Conservation (phyloP, 768 basidiomycete species). For the Tylopilus felleus region DNA sequence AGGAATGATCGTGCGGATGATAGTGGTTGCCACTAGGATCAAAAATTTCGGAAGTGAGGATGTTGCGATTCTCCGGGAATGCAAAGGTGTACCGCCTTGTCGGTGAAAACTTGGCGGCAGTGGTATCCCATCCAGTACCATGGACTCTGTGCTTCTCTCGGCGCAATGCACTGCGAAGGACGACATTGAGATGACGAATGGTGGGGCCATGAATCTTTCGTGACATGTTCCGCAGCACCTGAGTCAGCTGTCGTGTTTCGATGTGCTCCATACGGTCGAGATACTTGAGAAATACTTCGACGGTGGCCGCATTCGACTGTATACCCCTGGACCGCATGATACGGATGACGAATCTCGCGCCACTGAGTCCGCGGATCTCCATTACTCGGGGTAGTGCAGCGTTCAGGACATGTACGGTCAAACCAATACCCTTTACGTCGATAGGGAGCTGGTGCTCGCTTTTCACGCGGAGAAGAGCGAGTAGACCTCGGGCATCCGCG, state of each 20-base stretch:
- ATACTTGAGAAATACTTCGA: conserved; percentile 53
- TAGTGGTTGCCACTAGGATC: conserved; percentile 48
- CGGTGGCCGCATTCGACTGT: conserved; percentile 50
- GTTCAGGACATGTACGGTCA: conserved; percentile 56
- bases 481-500: conserved; percentile 21
- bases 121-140: conserved; percentile 46
- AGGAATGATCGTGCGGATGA: conserved; percentile 28
- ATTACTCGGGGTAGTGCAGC: conserved; percentile 53
- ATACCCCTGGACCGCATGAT: conserved; percentile 55
- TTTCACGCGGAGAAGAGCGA: conserved; percentile 22
- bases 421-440: conserved; percentile 29
- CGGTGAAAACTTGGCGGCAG: conserved; percentile 38
- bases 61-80: conserved; percentile 4
- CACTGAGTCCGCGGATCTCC: conserved; percentile 45
- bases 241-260: conserved; percentile 45
- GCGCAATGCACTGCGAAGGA: conserved; percentile 52
- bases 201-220: conserved; percentile 44
- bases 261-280: conserved; percentile 43
- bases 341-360: conserved; percentile 43
- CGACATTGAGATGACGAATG: conserved; percentile 53
- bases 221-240: conserved; percentile 44
- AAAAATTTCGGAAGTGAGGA: conserved; percentile 33
- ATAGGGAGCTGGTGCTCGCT: conserved; percentile 17
- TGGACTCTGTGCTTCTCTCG: conserved; percentile 45
- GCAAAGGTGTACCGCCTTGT: conserved; percentile 20